Evolutionary conservation across 345 rosid genomes (phyloP).

Genomic region (Firmiana major): DNA sequence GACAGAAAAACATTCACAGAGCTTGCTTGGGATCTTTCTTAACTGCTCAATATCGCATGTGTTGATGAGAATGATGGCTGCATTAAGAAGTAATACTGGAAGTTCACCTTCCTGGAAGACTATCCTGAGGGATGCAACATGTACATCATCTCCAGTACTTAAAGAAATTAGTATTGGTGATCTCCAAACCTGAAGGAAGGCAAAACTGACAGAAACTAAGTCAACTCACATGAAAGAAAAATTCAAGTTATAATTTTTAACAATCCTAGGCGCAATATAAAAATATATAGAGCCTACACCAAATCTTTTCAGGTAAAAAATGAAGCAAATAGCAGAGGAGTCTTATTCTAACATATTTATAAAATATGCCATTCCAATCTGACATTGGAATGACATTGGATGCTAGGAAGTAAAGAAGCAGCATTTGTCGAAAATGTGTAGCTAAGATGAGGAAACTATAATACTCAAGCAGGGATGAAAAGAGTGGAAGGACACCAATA

Average conservation of each 20-base stretch:
- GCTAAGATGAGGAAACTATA: too few species aligned
- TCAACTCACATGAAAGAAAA: constrained; percentile 1
- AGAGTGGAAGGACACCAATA: too few species aligned
- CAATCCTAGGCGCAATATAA: background rate
- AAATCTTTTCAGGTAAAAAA: background rate
- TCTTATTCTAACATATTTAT: background rate
- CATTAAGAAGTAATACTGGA: constrained; percentile 31
- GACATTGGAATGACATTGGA: background rate
- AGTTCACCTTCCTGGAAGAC: constrained; percentile 27
- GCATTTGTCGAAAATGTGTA: background rate
- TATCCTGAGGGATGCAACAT: constrained; percentile 18
- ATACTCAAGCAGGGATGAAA: too few species aligned
- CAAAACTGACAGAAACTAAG: constrained; percentile 33
- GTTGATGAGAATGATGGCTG: constrained; percentile 37
- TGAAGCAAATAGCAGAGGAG: background rate
- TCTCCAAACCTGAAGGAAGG: constrained; percentile 37
- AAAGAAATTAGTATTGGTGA: constrained; percentile 25
- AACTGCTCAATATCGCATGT: constrained; percentile 34
- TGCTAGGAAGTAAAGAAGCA: background rate
- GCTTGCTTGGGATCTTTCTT: constrained; percentile 33
- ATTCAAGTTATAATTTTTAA: constrained; percentile 1
- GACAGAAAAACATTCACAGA: constrained; percentile 26
- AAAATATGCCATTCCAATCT: background rate
- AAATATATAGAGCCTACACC: background rate
- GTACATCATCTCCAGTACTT: constrained; percentile 19